A percentile compares a stretch with the other conserved stretches of the same genome.
These are phyloP conservation scores for Fusarium avenaceum DNA, from an alignment of 2,329 filamentous ascomycete genomes.

Conservation along the genomic window DNA sequence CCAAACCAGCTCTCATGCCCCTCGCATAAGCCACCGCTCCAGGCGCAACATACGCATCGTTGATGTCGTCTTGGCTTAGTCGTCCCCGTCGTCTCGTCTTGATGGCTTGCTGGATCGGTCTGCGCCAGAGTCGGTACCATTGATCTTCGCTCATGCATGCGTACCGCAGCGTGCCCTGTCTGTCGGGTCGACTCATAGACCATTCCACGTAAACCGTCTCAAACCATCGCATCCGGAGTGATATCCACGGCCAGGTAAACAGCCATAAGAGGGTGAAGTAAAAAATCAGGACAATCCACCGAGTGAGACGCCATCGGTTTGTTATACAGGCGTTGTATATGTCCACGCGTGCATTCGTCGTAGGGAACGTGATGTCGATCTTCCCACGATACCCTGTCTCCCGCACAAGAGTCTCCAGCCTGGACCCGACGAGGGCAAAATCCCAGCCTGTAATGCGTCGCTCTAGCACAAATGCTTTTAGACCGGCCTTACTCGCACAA, in stretches of 20 bases:
- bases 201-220: slow-evolving; percentile 74
- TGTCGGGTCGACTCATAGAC: slow-evolving; percentile 53
- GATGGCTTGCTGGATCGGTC: slow-evolving; percentile 71
- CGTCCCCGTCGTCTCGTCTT: slow-evolving; percentile 68
- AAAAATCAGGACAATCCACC: slow-evolving; percentile 75
- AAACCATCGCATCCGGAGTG: slow-evolving; percentile 76
- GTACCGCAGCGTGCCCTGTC: slow-evolving; percentile 61
- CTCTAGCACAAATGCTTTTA: slow-evolving; percentile 69
- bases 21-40: slow-evolving; percentile 60
- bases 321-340: slow-evolving; percentile 73
- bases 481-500: slow-evolving; percentile 67
- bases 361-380: slow-evolving; percentile 70
- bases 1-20: slow-evolving; percentile 63
- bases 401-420: slow-evolving; percentile 69
- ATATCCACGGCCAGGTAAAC: slow-evolving; percentile 78
- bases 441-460: slow-evolving; percentile 73
- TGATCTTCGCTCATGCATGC: slow-evolving; percentile 68
- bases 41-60: slow-evolving; percentile 52
- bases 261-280: slow-evolving; percentile 77
- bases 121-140: slow-evolving; percentile 74
- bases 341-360: slow-evolving; percentile 68
- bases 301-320: slow-evolving; percentile 74
- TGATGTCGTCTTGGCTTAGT: slow-evolving; percentile 70
- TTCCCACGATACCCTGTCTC: slow-evolving; percentile 77
- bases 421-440: slow-evolving; percentile 62